phyloP scores from a whole-genome alignment of 768 basidiomycete species.

The Tulasnella sp. region DNA sequence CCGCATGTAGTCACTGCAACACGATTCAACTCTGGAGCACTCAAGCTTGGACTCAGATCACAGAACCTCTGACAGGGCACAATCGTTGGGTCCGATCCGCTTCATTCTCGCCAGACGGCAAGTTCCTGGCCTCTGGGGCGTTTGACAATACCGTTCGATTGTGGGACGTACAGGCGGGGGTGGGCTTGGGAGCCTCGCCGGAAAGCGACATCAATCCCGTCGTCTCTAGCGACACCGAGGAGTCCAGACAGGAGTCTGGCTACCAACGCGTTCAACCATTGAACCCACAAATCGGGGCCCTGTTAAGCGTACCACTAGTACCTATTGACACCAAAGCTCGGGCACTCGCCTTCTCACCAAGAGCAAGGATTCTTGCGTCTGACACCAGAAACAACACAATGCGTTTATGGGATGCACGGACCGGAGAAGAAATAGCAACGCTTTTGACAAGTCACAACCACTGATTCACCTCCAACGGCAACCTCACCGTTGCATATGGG shows the following conservation, averaged over 20 bases:
- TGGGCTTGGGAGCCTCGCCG: neutral
- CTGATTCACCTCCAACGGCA: too few relatives aligned
- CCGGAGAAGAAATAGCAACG: neutral
- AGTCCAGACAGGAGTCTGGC: too few relatives aligned
- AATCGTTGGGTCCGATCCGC: neutral
- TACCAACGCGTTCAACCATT: too few relatives aligned
- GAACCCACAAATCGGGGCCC: too few relatives aligned
- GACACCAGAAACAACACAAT: neutral
- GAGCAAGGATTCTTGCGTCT: neutral
- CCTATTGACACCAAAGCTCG: too few relatives aligned
- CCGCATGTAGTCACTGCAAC: constrained; percentile 12
- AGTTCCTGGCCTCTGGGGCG: neutral
- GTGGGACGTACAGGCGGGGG: neutral
- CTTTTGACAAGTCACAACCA: constrained; percentile 3
- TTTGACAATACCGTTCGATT: neutral
- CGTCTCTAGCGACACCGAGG: too few relatives aligned
- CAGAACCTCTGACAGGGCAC: neutral
- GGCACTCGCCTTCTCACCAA: constrained; percentile 21
- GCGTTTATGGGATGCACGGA: constrained; percentile 9
- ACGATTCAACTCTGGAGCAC: neutral
- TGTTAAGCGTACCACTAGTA: too few relatives aligned
- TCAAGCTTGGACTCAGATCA: neutral
- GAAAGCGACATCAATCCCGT: too few relatives aligned
- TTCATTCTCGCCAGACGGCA: neutral
- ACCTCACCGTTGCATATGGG: too few relatives aligned